Conservation (phyloP, 495 filamentous ascomycete species). For the Neurospora tetrasperma region DNA sequence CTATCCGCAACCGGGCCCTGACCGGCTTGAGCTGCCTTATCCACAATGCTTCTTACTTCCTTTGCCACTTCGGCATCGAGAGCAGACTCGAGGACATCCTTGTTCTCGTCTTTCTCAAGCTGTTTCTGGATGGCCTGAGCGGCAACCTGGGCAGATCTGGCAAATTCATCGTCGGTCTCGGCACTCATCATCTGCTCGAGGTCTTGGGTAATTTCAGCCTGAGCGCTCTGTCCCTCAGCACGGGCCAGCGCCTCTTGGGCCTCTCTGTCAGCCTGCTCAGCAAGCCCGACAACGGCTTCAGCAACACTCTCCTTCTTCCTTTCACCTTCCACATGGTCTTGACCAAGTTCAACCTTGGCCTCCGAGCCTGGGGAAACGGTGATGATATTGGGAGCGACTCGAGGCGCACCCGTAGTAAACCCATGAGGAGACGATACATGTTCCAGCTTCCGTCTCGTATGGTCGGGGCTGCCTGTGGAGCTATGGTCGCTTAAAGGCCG, state of each 20-base stretch:
- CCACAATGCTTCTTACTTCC: constrained; percentile 45
- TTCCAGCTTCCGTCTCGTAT: constrained; percentile 33
- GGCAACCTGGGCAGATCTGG: constrained; percentile 31
- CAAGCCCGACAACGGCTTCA: constrained; percentile 59
- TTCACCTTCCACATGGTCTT: constrained; percentile 10
- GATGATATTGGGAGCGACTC: background rate
- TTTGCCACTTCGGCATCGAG: constrained; percentile 44
- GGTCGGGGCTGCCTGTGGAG: constrained; percentile 31
- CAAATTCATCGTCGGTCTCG: constrained; percentile 35
- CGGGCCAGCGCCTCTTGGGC: constrained; percentile 55
- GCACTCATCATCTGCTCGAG: constrained; percentile 32
- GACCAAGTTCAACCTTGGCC: constrained; percentile 1
- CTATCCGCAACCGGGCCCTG: constrained; percentile 50
- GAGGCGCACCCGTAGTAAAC: constrained; percentile 6
- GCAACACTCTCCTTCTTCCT: constrained; percentile 56
- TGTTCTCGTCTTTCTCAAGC: constrained; percentile 45
- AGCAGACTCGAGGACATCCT: constrained; percentile 38
- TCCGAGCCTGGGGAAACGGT: constrained; percentile 13
- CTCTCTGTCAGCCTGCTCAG: constrained; percentile 56
- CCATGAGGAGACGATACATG: constrained; percentile 26
- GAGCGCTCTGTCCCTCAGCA: constrained; percentile 40
- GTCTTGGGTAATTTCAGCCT: constrained; percentile 36
- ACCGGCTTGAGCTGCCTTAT: constrained; percentile 39
- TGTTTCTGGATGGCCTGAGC: constrained; percentile 47
- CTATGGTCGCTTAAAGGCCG: constrained; percentile 29